Evolutionary conservation across 2,329 filamentous ascomycete genomes (phyloP).

Genomic region (Trichoderma endophyticum): DNA sequence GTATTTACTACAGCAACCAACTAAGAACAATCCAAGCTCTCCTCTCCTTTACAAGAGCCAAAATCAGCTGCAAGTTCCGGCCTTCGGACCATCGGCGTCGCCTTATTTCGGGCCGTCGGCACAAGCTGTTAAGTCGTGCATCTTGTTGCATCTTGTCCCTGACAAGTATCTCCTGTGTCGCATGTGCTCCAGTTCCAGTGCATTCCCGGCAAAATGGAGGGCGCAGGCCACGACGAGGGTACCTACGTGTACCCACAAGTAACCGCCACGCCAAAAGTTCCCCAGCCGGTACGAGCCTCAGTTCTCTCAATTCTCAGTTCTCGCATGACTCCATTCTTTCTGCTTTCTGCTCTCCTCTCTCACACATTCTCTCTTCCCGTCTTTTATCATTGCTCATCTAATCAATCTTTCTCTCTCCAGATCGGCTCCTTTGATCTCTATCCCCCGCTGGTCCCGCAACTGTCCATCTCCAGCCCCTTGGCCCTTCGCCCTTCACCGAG

Average conservation of each 20-base stretch:
- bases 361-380: not conserved
- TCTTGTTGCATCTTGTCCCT: slow-evolving; percentile 1
- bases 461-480: not conserved
- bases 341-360: not conserved
- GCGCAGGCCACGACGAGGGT: not conserved
- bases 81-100: slow-evolving; percentile 3
- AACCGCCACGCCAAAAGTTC: slow-evolving; percentile 3
- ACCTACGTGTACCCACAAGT: slow-evolving; percentile 6
- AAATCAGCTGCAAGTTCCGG: not conserved
- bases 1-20: not conserved
- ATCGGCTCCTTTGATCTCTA: not conserved
- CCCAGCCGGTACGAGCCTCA: slow-evolving; percentile 1
- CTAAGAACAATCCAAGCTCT: not conserved
- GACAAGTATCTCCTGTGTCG: not conserved
- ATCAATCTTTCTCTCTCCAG: not conserved
- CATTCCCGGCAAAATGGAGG: not conserved
- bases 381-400: not conserved
- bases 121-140: not conserved
- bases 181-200: not conserved
- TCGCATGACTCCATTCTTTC: not conserved
- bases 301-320: not conserved
- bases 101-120: slow-evolving; percentile 10
- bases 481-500: not conserved
- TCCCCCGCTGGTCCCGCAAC: not conserved
- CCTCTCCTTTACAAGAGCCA: not conserved